These are phyloP conservation scores for Eleusine coracana DNA, from an alignment of 176 grass and related monocot genomes.

Conservation along the genomic window DNA sequence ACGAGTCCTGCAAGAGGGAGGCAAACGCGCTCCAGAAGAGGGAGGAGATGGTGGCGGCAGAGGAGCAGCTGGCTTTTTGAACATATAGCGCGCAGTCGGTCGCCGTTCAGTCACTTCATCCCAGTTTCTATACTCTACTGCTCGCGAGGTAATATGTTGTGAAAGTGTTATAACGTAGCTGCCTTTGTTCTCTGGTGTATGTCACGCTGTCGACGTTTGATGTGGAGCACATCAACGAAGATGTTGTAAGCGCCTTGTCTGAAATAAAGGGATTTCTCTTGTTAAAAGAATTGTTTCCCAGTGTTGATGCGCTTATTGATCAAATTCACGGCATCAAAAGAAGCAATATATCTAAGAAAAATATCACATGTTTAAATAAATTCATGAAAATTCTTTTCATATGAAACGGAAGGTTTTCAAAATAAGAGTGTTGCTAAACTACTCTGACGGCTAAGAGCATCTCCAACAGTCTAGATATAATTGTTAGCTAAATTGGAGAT, in stretches of 20 bases:
- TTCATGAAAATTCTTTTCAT: too few species aligned
- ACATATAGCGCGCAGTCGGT: not conserved
- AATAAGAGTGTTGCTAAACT: too few species aligned
- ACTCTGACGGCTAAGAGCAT: too few species aligned
- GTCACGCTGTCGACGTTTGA: not conserved
- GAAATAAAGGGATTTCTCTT: not conserved
- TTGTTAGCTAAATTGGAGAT: too few species aligned
- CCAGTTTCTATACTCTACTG: not conserved
- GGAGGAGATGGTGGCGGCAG: slow-evolving; percentile 29
- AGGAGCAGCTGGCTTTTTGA: slow-evolving; percentile 20
- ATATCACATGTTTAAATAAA: too few species aligned
- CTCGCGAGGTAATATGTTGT: not conserved
- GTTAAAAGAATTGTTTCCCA: too few species aligned
- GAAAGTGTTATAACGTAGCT: not conserved
- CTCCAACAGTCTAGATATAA: too few species aligned
- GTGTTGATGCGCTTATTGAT: too few species aligned
- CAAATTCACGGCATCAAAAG: too few species aligned
- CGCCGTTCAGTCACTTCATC: not conserved
- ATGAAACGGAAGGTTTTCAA: too few species aligned
- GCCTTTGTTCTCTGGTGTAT: not conserved
- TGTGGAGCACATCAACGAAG: not conserved
- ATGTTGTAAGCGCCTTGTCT: not conserved
- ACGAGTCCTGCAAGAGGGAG: slow-evolving; percentile 46
- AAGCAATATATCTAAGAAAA: too few species aligned
- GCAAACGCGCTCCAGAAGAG: not conserved